Base-by-base conservation (phyloP, 805 yeast genomes). In the Ogataea glucozyma region DNA sequence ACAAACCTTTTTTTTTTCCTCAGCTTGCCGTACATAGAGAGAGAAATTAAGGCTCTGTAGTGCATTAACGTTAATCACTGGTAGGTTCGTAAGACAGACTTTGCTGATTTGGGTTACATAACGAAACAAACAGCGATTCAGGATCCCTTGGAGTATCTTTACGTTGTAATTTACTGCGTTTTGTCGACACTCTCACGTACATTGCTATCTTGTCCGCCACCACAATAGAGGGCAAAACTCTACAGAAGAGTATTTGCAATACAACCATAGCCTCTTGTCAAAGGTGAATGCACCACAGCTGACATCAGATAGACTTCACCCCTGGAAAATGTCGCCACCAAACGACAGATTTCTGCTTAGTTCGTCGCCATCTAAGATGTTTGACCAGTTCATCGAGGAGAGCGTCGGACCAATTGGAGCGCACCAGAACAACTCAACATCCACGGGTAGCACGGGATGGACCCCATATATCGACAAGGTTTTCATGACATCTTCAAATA, bases 351-450 rank as follows among this genome's bases (percentile, higher is more conserved):
- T 42, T 30, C 48, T 55, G 24, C 38, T 51, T 33, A 55, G 60
- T 36, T 58, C 63, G n/a, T 57, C 61, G 34, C 63, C 63, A 8
- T 49, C 61, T 4, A 57, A 56, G 46, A 53, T 56, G 54, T 54
- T 57, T 38, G 63, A 58, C 35, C 57, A 52, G 26, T 46, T 53
- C 36, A 39, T 56, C 14, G 57, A 50, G 16, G 57, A 52, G 10
- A 40, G 48, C 13, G 38, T 41, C 9, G 36, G 33, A 2, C 47
- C 46, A 13, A 26, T 31, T 19, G 40, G 26, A 18, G 3, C 31
- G 36, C 26, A 12, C 19, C 44, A 41, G 30, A 38, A 26, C 29
- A 44, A 41, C 19, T 41, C 39, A 14, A 40, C 44, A 29, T 40
- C 19, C 43, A 40, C 34, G 38, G 31, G 40, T 29, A 45, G 47